phyloP scores from a whole-genome alignment of 257 asterid species.

The Nyctanthes arbortristis region DNA sequence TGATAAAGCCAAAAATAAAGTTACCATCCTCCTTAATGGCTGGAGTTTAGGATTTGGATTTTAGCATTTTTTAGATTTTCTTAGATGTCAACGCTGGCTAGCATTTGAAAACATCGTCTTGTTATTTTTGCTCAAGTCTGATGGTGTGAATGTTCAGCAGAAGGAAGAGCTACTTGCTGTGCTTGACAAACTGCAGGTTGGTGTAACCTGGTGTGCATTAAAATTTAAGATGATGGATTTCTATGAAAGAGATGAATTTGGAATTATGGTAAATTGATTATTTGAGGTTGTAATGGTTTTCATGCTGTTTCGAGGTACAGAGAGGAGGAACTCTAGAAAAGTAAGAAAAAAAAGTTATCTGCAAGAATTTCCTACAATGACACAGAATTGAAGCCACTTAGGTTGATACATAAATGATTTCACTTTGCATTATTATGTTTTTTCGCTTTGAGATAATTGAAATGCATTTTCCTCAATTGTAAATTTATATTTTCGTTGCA shows the following conservation, averaged over 20 bases:
- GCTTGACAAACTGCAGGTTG: slow-evolving; percentile 72
- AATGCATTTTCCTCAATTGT: background rate
- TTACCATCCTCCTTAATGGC: slow-evolving; percentile 11
- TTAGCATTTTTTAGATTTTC: background rate
- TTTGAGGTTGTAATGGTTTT: background rate
- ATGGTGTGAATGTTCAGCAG: slow-evolving; percentile 34
- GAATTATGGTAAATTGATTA: background rate
- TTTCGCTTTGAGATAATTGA: slow-evolving; percentile 5
- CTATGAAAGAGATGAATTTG: background rate
- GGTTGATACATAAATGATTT: background rate
- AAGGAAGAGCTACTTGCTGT: slow-evolving; percentile 48
- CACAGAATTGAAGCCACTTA: background rate
- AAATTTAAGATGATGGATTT: slow-evolving; percentile 1
- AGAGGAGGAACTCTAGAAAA: too few relatives aligned
- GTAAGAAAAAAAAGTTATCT: background rate
- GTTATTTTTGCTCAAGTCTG: slow-evolving; percentile 53
- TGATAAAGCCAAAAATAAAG: background rate
- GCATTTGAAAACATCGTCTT: slow-evolving; percentile 3
- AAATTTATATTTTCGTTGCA: slow-evolving; percentile 2
- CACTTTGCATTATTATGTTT: slow-evolving; percentile 8
- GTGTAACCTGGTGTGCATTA: slow-evolving; percentile 17
- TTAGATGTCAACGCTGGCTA: slow-evolving; percentile 13
- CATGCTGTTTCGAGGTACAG: too few relatives aligned
- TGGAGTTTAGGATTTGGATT: too few relatives aligned
- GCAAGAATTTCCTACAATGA: slow-evolving; percentile 6